These are phyloP conservation scores for Haplographium delicatum DNA, from an alignment of 495 filamentous ascomycete genomes.

Conservation along the genomic window DNA sequence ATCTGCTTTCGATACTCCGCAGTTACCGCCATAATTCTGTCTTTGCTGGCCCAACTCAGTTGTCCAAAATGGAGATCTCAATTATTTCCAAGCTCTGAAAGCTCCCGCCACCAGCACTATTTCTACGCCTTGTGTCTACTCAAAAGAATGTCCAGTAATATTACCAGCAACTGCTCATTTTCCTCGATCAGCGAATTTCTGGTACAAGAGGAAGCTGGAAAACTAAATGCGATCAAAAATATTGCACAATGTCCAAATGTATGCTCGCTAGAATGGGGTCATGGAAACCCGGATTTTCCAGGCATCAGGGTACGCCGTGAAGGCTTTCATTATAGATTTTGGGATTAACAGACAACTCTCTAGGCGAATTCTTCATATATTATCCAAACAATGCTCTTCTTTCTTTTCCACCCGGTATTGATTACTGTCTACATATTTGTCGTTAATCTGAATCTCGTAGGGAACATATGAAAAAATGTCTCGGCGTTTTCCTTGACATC, in stretches of 20 bases:
- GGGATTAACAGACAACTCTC: background rate
- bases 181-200: background rate
- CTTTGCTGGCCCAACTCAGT: too few species aligned
- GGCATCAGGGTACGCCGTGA: background rate
- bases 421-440: background rate
- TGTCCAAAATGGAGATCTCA: too few species aligned
- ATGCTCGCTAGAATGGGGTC: background rate
- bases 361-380: background rate
- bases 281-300: background rate
- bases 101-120: too few species aligned
- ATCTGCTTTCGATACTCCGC: too few species aligned
- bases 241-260: background rate
- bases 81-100: too few species aligned
- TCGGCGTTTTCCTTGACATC: background rate
- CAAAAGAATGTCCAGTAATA: background rate
- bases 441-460: too few species aligned
- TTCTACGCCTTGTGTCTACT: too few species aligned
- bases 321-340: background rate
- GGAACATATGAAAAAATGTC: too few species aligned
- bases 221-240: background rate
- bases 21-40: too few species aligned
- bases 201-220: background rate
- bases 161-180: background rate
- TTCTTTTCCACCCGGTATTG: background rate
- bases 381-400: background rate